Conservation (phyloP, 495 filamentous ascomycete species). For the Podospora fimiseda region DNA sequence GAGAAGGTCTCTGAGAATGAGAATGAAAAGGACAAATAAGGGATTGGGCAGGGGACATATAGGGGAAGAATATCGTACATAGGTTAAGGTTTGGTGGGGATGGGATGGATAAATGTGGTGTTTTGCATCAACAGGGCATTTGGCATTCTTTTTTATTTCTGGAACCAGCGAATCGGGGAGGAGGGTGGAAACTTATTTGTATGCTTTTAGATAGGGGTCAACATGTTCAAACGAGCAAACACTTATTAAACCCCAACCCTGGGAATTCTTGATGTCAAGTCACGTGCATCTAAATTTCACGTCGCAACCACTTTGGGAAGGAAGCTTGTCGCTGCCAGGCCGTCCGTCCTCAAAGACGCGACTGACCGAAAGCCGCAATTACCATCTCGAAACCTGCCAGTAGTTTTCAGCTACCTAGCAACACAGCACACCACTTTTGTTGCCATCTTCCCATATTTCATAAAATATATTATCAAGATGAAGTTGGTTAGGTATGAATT, state of each 20-base stretch:
- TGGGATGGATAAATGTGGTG: background rate
- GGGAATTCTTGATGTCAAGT: background rate
- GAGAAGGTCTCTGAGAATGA: conserved; percentile 53
- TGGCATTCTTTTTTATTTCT: too few species aligned
- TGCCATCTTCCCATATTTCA: background rate
- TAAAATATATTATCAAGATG: conserved; percentile 55
- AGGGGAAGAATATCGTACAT: background rate
- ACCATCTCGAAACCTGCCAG: background rate
- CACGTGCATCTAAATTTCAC: background rate
- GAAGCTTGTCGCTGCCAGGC: too few species aligned
- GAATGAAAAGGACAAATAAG: conserved; percentile 46
- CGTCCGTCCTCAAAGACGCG: background rate
- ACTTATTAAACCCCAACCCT: background rate
- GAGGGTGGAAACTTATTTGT: too few species aligned
- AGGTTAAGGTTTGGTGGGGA: background rate
- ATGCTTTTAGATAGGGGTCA: too few species aligned
- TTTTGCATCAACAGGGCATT: too few species aligned
- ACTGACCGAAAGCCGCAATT: background rate
- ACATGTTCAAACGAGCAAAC: too few species aligned
- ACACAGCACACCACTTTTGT: too few species aligned
- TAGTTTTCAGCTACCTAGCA: too few species aligned
- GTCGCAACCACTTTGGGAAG: background rate
- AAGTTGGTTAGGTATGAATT: conserved; percentile 95
- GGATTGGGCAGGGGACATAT: too few species aligned
- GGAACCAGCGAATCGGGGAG: too few species aligned